Evolutionary conservation across 2,329 filamentous ascomycete species (phyloP), one percentile per base, ranked within the genome.

Genomic region (Pseudophaeomoniella oleicola): DNA sequence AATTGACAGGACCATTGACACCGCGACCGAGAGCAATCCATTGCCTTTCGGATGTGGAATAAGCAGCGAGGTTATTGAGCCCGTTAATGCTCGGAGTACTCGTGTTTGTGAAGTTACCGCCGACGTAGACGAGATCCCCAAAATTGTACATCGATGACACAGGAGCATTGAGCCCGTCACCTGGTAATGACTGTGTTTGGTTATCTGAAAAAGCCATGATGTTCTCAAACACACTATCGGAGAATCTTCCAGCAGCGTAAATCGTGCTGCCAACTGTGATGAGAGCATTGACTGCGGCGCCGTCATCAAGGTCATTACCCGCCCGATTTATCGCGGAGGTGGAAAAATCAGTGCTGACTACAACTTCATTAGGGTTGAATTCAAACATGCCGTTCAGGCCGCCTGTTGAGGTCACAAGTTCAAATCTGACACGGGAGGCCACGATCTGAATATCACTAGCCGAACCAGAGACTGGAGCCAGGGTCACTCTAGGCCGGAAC

Each of bases 331-430:
- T 77, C 12, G 75, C 69, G 2, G 86, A 94, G 16, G 69, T 69
- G 11, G 73, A 66, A 39, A 92, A 75, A 45, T 83, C 70, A 1
- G 67, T 67, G 44, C 75, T 67, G 19, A 81, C 62, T 0, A 66
- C 64, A 10, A 67, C 63, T 40, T 69, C 53, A 13, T 66, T 68
- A 0, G 87, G 83, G 47, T 92, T 72, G 52, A 83, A 94, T 50
- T 96, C 90, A 53, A 82, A 96, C 2, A 98, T 63, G 5, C 86
- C 86, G 51, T 94, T 94, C 37, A 98, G 63, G 3, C 82, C 83
- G 35, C 81, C 82, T 33, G 78, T 82, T 2, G 81, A 80, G 11
- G 50, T 54, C 3, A 58, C 53, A 17, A 63, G 49, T 33, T 69
- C 77, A 55, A 94, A 94, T 6, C 79, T 76, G 30, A 96, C 76